Evolutionary conservation across 2,329 filamentous ascomycete genomes (phyloP), one percentile per base, ranked within the genome.

Genomic region (Alternaria panax): DNA sequence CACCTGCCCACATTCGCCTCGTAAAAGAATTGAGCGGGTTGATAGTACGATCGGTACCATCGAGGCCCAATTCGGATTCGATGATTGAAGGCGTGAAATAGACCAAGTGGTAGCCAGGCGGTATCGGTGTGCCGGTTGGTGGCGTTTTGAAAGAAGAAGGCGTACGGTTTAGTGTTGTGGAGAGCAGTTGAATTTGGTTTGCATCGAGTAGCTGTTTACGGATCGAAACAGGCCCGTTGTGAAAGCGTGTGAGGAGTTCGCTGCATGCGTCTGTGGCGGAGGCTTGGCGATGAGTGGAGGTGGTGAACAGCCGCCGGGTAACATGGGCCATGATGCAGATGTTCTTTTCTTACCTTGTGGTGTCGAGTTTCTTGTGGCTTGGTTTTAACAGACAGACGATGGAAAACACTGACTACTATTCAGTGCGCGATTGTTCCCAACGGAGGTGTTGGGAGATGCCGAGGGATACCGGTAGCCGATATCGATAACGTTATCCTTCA

Each of bases 1-100:
- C 95, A 27, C 93, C 93, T n/a, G 92, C 92, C 95, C 95, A 99
- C 81, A 99, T 88, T 18, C 95, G 87, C 25, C 91, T 85, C 41
- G 85, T 85, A 71, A 90, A 97, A 2, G 88, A 88, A 2, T 75
- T 73, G 1, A 90, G 90, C 0, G 94, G 94, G 22, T 85, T 89
- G 73, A 96, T 92, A 50, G 89, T 84, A 2, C 86, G 83, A 75
- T 98, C 94, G 1, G 93, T 96, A 57, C 94, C 94, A 79, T 98
- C 95, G 1, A 87, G 81, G 14, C 92, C 85, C 38, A 98, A 85
- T 38, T 83, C 74, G 5, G 85, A 86, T 34, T 87, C 82, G 1
- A 86, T 81, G 22, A 90, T 83, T 65, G 89, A 87, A 14, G 92
- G 87, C 50, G 92, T 92, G 79, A 97, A 97, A 81, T 97, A 96